Evolutionary conservation across 139 green algal genomes (phyloP), one percentile per base, ranked within the genome.

Genomic region (Zygnema circumcarinatum): DNA sequence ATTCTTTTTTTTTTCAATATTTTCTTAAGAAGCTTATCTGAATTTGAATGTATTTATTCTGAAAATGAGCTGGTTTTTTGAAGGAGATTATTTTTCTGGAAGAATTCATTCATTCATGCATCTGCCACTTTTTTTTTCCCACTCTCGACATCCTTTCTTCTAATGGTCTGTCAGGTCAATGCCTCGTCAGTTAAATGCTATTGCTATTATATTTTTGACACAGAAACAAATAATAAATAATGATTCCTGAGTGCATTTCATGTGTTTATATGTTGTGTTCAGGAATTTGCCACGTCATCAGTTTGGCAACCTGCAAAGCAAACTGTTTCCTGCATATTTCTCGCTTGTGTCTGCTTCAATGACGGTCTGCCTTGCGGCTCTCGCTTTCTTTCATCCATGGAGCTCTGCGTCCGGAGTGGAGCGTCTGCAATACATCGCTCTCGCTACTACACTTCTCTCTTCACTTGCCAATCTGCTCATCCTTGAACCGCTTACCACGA

Each of bases 301-400:
- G 40, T 90, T 90, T 69, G 85, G 85, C 20, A 88, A 16, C 25
- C 21, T 90, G 0, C 85, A 90, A 73, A 72, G 32, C 1, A 89
- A 88, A 0, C 80, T 90, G 35, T 90, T 90, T 53, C 85, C 85
- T 21, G 85, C 80, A 32, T 90, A 90, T 40, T 90, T 90, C 85
- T 35, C 20, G 11, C 2, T 87, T 2, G n/a, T 79, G 2, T 7
- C 22, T 20, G 2, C 42, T 11, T 88, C 29, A 40, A 3, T 22
- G 2, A 39, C 74, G 2, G 35, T 76, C 29, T 74, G 31, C 21
- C 75, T 89, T 32, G 47, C 47, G 7, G n/a, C 31, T 7, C 54
- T 89, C 11, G 76, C 74, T 29, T 35, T 74, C 2, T 25, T 84
- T 2, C 83, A 89, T 53, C 83, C 83, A n/a, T 76, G 68, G 20